Percentiles rank a stretch among this genome's conserved stretches.
Evolutionary conservation across 148 eudicot genomes (phyloP).

Genomic region (Oxyria digyna): DNA sequence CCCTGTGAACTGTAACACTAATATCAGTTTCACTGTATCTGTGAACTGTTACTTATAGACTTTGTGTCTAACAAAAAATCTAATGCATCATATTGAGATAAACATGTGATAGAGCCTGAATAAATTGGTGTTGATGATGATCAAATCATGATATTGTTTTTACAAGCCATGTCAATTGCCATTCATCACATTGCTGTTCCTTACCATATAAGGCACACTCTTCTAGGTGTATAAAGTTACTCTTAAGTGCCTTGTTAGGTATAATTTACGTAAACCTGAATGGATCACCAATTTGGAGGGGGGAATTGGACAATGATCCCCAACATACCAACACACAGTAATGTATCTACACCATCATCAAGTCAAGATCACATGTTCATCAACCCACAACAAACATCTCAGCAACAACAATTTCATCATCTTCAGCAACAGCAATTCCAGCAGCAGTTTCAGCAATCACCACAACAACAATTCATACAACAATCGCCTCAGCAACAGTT

Average conservation of each 20-base stretch:
- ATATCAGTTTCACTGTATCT: background rate
- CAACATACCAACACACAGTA: conserved; percentile 39
- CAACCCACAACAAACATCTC: conserved; percentile 24
- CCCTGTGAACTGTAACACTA: too few relatives aligned
- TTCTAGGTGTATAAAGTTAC: background rate
- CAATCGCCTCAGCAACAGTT: conserved; percentile 20
- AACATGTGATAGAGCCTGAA: background rate
- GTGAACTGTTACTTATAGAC: background rate
- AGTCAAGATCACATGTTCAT: conserved; percentile 55
- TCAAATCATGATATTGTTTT: background rate
- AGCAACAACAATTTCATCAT: conserved; percentile 25
- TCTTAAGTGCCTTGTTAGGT: background rate
- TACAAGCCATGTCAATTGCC: background rate
- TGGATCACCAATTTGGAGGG: conserved; percentile 63
- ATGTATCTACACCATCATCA: conserved; percentile 38
- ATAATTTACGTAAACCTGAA: background rate
- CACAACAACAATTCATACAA: conserved; percentile 21
- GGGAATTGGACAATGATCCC: conserved; percentile 86
- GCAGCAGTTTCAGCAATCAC: conserved; percentile 23
- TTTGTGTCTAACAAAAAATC: background rate
- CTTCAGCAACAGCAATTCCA: conserved; percentile 35
- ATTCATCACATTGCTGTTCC: background rate
- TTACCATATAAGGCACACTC: background rate
- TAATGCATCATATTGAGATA: background rate
- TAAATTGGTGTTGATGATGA: background rate